Percentiles rank a stretch among this genome's conserved stretches.
Conservation (phyloP, 1,284 basidiomycete species). For the Athelia psychrophila region DNA sequence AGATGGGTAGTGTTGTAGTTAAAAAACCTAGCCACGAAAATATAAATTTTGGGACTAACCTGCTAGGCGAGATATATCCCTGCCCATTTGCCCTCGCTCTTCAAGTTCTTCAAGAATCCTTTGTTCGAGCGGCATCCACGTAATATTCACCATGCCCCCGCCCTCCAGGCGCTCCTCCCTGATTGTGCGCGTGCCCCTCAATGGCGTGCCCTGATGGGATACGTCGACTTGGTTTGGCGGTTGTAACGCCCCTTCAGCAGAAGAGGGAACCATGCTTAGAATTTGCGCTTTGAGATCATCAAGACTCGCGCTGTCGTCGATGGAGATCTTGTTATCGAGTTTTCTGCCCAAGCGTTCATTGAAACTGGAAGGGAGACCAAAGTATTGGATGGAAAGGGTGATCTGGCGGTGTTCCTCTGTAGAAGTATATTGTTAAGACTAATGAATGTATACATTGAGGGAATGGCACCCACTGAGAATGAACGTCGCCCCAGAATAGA, state of each 20-base stretch:
- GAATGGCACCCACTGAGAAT: not conserved
- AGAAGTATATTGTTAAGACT: not conserved
- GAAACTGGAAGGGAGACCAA: not conserved
- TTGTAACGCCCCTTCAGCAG: too few relatives aligned
- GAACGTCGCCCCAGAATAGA: not conserved
- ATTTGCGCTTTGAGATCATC: not conserved
- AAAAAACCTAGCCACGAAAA: too few relatives aligned
- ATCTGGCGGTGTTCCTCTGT: not conserved
- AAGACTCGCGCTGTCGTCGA: not conserved
- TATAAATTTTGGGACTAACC: too few relatives aligned
- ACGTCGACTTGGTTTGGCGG: too few relatives aligned
- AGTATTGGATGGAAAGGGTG: not conserved
- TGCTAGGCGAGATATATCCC: too few relatives aligned
- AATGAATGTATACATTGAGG: too few relatives aligned
- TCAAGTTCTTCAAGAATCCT: too few relatives aligned
- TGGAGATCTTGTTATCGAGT: not conserved
- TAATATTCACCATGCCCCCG: not conserved
- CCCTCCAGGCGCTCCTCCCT: not conserved
- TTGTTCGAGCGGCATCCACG: too few relatives aligned
- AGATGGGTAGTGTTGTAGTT: too few relatives aligned
- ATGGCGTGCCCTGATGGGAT: not conserved
- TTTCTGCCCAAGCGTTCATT: not conserved
- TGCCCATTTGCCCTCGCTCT: too few relatives aligned
- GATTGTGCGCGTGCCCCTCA: not conserved
- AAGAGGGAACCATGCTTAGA: too few relatives aligned